Evolutionary conservation across 306 rosid species (phyloP), one percentile per base, ranked within the genome.

Genomic region (Lablab purpureus): DNA sequence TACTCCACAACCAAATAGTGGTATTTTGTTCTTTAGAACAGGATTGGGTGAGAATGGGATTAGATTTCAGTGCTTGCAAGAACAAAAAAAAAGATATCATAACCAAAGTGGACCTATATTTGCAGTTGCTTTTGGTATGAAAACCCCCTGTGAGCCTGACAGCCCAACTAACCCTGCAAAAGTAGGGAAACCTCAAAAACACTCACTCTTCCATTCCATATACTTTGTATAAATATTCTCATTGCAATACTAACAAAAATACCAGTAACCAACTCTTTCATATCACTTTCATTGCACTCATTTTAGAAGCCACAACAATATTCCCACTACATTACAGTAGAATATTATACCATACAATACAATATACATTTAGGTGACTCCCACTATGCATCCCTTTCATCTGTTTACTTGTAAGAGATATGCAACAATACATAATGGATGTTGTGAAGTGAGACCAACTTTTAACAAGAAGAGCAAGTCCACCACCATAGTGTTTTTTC

Each of bases 91-190:
- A 63, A 8, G 22, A 64, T n/a, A 15, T 4, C 9, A 64, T n/a
- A 64, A 36, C 28, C 3, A 1, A 63, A 63, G 46, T 32, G 43
- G 67, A 11, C 22, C 67, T 60, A 30, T 27, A 59, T 40, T 21
- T 40, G 59, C 43, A 46, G 5, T 68, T 68, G 15, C 13, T 21
- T 34, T 46, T 54, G 8, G 21, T 13, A 51, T 52, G 60, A 6
- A 22, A 34, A 32, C 3, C 23, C 15, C 3, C 14, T 36, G 77
- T 36, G 77, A 54, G 4, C 6, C 1, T 27, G 78, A 56, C 40
- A 74, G 10, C 41, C 7, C 55, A 58, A 74, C 69, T n/a, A 25
- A 74, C 22, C 27, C 25, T 55, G 18, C 41, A 37, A 22, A 73
- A 54, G 67, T 15, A 52, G 15, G 36, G 36, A 73, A 54, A 21